These are phyloP conservation scores for Apodospora peruviana DNA, from an alignment of 495 filamentous ascomycete genomes.

Conservation along the genomic window DNA sequence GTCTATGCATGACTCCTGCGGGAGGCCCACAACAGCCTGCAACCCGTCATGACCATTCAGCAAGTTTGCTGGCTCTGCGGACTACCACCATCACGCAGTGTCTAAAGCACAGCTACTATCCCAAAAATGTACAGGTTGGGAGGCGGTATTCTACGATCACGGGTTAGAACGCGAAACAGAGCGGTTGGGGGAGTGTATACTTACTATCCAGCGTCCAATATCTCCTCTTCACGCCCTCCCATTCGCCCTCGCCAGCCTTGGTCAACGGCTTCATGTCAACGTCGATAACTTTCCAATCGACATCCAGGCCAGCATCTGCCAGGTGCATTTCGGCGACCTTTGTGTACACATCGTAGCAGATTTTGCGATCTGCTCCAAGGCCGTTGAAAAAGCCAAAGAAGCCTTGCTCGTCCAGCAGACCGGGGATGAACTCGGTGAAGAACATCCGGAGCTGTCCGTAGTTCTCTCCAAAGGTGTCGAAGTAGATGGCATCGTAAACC, in stretches of 20 bases:
- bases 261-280: slow-evolving; percentile 55
- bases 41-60: not conserved
- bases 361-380: slow-evolving; percentile 82
- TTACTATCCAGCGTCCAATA: slow-evolving; percentile 80
- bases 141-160: slow-evolving; percentile 38
- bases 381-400: slow-evolving; percentile 94
- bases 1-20: slow-evolving; percentile 4
- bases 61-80: not conserved
- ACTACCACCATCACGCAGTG: too few species aligned
- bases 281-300: slow-evolving; percentile 72
- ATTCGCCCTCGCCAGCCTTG: slow-evolving; percentile 55
- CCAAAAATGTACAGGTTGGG: slow-evolving; percentile 54
- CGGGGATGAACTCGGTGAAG: slow-evolving; percentile 81
- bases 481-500: slow-evolving; percentile 89
- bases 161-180: slow-evolving; percentile 6
- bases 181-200: slow-evolving; percentile 10
- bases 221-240: slow-evolving; percentile 77
- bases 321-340: slow-evolving; percentile 91
- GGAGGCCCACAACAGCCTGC: slow-evolving; percentile 15
- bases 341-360: slow-evolving; percentile 93
- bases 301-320: slow-evolving; percentile 84
- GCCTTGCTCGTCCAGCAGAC: slow-evolving; percentile 64
- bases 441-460: slow-evolving; percentile 81
- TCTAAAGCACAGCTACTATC: slow-evolving; percentile 28
- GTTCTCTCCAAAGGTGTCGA: slow-evolving; percentile 94